A percentile compares a stretch with the other conserved stretches of the same genome.
phyloP scores from a whole-genome alignment of 78 protist genomes.

The Isochrysis galbana region DNA sequence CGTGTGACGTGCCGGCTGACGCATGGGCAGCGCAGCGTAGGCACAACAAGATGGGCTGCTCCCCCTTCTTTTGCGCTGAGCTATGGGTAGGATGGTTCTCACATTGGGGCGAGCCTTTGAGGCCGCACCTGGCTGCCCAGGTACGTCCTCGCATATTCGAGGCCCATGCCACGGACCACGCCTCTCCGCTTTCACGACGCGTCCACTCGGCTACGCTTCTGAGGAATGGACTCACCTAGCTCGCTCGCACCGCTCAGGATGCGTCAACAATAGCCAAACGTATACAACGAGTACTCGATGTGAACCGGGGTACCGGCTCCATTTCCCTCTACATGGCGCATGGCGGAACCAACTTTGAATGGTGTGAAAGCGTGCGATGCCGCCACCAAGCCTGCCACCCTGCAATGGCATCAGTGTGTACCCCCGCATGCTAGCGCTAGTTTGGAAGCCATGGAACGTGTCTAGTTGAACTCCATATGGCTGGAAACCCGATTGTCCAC shows the following conservation, averaged over 20 bases:
- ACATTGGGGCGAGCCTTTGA: background rate
- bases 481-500: too few species aligned
- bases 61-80: background rate
- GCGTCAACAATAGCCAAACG: background rate
- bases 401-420: too few species aligned
- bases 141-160: too few species aligned
- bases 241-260: too few species aligned
- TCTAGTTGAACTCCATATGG: too few species aligned
- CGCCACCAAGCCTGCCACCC: background rate
- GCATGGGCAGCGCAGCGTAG: background rate
- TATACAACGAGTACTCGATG: background rate
- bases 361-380: constrained; percentile 55
- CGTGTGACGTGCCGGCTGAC: background rate
- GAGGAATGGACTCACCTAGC: too few species aligned
- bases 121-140: background rate
- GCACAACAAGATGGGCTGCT: background rate
- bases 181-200: too few species aligned
- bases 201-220: too few species aligned
- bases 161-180: too few species aligned
- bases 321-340: constrained; percentile 70
- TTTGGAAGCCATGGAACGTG: too few species aligned
- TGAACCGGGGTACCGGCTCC: background rate
- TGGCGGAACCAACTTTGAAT: constrained; percentile 67
- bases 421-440: too few species aligned
- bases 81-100: background rate